Evolutionary conservation across 1,139 yeast species (phyloP), one percentile per base, ranked within the genome.

Genomic region (Pichia sp.): DNA sequence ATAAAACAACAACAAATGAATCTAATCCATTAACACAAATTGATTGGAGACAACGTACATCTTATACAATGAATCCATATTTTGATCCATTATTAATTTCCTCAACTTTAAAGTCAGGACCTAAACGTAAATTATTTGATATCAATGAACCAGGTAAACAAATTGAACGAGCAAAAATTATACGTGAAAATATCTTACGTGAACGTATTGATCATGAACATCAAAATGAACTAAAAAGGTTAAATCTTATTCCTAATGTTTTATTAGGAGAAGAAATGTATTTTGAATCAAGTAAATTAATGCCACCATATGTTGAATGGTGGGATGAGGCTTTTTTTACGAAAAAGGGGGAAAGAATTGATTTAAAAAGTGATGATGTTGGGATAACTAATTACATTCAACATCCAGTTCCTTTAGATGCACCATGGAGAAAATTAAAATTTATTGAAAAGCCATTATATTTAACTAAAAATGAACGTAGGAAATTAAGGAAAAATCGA

Each of bases 401-500:
- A 50, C 96, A 88, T 60, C 96, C 96, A 0, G 77, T 78, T 3
- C 80, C 87, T 0, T 61, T 80, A 1, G 62, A 64, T 9, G 72
- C 87, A 0, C 74, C 80, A 1, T 74, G 78, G 74, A 68, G 65
- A 40, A 70, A 68, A 38, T n/a, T 31, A 13, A 48, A 56, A 19
- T 62, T 65, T 1, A 70, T 72, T 0, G 65, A 64, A 1, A 64
- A 69, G 31, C 72, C 77, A 1, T 57, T 83, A 50, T 76, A 69
- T 52, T 65, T 91, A 45, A 91, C 97, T 1, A 82, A 84, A 56
- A 69, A 74, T 48, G 98, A 93, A 59, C 64, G 73, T 60, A 84
- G 84, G 55, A 73, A 91, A 43, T 70, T 82, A 32, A 70, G 96
- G 35, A 74, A 82, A 46, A 83, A 82, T 47, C 80, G 76, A 32